These are phyloP conservation scores for Fragaria iinumae DNA, from an alignment of 306 rosid species.

Conservation along the genomic window DNA sequence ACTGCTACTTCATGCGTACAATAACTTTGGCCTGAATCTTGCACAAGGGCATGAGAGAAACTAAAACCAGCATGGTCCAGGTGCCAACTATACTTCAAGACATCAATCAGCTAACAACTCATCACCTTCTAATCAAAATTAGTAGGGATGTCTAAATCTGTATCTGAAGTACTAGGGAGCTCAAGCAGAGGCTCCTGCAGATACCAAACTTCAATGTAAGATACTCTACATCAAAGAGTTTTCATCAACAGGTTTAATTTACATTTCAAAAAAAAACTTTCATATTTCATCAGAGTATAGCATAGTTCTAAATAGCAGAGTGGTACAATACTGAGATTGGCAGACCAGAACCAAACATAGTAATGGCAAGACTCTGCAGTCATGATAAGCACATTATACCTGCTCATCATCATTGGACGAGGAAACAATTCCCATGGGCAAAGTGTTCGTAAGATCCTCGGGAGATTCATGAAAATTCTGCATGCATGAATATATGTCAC, in stretches of 20 bases:
- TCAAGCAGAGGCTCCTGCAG: constrained; percentile 75
- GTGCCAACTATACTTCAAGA: constrained; percentile 23
- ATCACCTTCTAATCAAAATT: constrained; percentile 80
- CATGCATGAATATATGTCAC: constrained; percentile 23
- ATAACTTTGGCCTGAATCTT: constrained; percentile 36
- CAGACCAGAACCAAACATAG: neutral
- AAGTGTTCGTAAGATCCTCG: constrained; percentile 40
- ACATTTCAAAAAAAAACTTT: neutral
- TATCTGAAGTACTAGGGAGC: constrained; percentile 77
- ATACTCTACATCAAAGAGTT: neutral
- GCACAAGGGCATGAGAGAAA: constrained; percentile 32
- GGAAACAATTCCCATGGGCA: constrained; percentile 52
- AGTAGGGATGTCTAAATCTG: constrained; percentile 74
- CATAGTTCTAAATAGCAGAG: neutral
- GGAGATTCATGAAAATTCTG: constrained; percentile 63
- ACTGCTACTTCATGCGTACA: neutral
- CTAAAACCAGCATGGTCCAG: constrained; percentile 12
- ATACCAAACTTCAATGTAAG: constrained; percentile 28
- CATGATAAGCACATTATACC: constrained; percentile 41
- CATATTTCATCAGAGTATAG: neutral
- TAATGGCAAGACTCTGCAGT: neutral
- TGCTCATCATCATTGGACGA: constrained; percentile 64
- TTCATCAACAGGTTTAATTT: neutral
- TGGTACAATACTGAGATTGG: neutral
- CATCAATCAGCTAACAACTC: constrained; percentile 29